Evolutionary conservation across 2,329 filamentous ascomycete genomes (phyloP).

Genomic region (Rhynchosporium graminicola): DNA sequence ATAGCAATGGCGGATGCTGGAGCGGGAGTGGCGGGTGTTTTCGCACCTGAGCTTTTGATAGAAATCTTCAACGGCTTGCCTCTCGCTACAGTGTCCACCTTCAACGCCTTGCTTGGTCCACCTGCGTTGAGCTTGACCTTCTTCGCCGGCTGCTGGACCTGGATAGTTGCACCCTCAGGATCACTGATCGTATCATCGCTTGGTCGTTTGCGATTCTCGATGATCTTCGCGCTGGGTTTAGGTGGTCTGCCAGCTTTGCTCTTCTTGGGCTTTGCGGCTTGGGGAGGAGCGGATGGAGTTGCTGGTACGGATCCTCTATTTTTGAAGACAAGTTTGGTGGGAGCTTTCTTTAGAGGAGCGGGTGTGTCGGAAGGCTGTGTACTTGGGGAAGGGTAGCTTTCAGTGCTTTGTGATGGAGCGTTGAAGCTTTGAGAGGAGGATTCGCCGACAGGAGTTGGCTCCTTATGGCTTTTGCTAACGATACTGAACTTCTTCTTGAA

Average conservation of each 20-base stretch:
- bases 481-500: slow-evolving; percentile 29
- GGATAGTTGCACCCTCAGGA: slow-evolving; percentile 42
- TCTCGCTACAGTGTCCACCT: slow-evolving; percentile 24
- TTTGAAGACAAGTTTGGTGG: slow-evolving; percentile 33
- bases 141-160: slow-evolving; percentile 34
- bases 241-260: slow-evolving; percentile 61
- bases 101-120: neutral
- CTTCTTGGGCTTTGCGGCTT: slow-evolving; percentile 42
- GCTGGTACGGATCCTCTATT: slow-evolving; percentile 27
- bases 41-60: slow-evolving; percentile 24
- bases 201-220: slow-evolving; percentile 60
- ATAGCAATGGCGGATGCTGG: slow-evolving; percentile 36
- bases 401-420: slow-evolving; percentile 9
- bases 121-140: slow-evolving; percentile 51
- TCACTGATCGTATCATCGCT: slow-evolving; percentile 55
- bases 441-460: neutral
- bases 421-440: slow-evolving; percentile 13
- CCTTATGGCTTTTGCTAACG: neutral
- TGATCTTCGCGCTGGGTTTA: slow-evolving; percentile 59
- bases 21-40: slow-evolving; percentile 41
- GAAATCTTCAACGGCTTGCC: slow-evolving; percentile 2
- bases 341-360: neutral
- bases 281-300: slow-evolving; percentile 14
- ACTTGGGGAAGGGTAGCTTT: slow-evolving; percentile 17
- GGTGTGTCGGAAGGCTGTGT: slow-evolving; percentile 29